These are phyloP conservation scores for Neonectria sp. DNA, from an alignment of 2,329 filamentous ascomycete genomes.

Conservation along the genomic window DNA sequence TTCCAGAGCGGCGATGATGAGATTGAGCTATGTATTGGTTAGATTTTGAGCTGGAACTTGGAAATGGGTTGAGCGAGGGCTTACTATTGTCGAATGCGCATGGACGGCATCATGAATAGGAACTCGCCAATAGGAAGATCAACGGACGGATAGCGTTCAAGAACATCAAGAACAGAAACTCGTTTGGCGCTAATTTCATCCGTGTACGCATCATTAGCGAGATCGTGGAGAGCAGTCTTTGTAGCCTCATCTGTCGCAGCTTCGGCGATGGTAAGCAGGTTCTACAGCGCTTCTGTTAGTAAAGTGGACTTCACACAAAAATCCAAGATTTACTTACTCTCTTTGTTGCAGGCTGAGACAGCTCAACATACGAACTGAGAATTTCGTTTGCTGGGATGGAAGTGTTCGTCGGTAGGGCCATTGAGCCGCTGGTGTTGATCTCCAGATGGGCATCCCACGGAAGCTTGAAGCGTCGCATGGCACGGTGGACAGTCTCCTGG, in stretches of 20 bases:
- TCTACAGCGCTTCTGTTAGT: constrained; percentile 39
- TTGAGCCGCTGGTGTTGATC: constrained; percentile 65
- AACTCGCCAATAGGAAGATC: constrained; percentile 75
- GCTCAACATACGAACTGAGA: constrained; percentile 79
- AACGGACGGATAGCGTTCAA: constrained; percentile 73
- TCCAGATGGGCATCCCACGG: constrained; percentile 77
- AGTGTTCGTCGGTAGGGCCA: constrained; percentile 67
- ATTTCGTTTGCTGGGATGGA: constrained; percentile 74
- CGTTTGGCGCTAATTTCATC: constrained; percentile 67
- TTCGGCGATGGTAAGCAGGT: constrained; percentile 60
- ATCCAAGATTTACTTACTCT: constrained; percentile 57
- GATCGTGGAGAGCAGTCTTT: constrained; percentile 58
- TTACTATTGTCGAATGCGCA: constrained; percentile 81
- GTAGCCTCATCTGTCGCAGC: constrained; percentile 61
- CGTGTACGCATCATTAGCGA: constrained; percentile 63
- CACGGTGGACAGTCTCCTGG: constrained; percentile 71
- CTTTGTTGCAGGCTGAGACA: constrained; percentile 79
- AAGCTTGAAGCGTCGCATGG: constrained; percentile 76
- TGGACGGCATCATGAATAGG: constrained; percentile 79
- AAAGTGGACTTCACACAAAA: too few relatives aligned
- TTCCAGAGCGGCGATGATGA: constrained; percentile 78
- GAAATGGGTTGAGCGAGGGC: constrained; percentile 58
- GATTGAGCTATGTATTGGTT: constrained; percentile 65
- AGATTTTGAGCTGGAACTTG: neutral
- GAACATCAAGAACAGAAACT: constrained; percentile 77